A percentile compares a stretch with the other conserved stretches of the same genome.
phyloP scores from a whole-genome alignment of 257 asterid species.

The Euphrasia confusa region DNA sequence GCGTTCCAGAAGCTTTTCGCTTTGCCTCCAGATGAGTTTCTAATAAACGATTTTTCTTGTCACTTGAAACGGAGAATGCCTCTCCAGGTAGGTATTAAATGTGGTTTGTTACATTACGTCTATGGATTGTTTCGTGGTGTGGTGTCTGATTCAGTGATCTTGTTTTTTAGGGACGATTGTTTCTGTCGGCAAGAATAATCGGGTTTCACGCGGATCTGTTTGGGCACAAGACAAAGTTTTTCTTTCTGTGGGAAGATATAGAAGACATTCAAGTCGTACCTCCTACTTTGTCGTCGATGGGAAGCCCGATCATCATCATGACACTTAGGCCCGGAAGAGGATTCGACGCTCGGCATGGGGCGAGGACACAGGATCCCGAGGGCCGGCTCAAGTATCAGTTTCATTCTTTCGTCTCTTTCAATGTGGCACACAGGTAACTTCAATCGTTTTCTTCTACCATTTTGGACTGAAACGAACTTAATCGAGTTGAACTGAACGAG shows the following conservation, averaged over 20 bases:
- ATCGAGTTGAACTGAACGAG: no score
- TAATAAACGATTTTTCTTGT: conserved; percentile 90
- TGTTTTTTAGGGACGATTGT: conserved; percentile 80
- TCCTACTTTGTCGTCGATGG: conserved; percentile 95
- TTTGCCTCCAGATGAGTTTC: conserved; percentile 96
- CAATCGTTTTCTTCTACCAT: not conserved
- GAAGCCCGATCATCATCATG: conserved; percentile 79
- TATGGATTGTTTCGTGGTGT: conserved; percentile 7
- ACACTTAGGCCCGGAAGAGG: conserved; percentile 87
- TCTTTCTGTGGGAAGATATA: conserved; percentile 97
- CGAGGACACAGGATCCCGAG: conserved; percentile 76
- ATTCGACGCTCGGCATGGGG: conserved; percentile 91
- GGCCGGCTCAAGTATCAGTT: conserved; percentile 93
- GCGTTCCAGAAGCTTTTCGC: conserved; percentile 91
- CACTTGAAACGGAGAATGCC: conserved; percentile 97
- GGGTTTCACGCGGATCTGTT: conserved; percentile 96
- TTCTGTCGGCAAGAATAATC: conserved; percentile 94
- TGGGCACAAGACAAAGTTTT: conserved; percentile 92
- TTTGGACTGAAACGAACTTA: no score
- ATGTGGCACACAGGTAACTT: conserved; percentile 74
- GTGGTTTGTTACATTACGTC: conserved; percentile 15
- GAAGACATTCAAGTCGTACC: conserved; percentile 85
- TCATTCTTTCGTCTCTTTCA: conserved; percentile 92
- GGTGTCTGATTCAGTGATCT: conserved; percentile 22
- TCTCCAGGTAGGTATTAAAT: conserved; percentile 84